Conservation (phyloP, 495 filamentous ascomycete species). For the Penicillium parvum region DNA sequence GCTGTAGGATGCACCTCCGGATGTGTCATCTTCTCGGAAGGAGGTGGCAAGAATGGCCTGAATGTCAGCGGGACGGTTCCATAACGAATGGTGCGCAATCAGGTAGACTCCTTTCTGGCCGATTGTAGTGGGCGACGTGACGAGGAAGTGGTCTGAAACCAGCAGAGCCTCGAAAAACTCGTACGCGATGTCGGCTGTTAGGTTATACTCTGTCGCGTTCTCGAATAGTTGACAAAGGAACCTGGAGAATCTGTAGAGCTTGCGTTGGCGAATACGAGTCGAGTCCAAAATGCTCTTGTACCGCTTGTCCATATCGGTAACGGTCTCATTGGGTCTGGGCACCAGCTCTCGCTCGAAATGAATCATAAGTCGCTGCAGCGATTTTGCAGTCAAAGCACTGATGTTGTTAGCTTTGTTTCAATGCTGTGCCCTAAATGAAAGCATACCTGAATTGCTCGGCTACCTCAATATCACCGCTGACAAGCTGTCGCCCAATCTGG, state of each 20-base stretch:
- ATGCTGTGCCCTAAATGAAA: not conserved
- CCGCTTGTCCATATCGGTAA: conserved; percentile 86
- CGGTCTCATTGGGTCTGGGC: conserved; percentile 72
- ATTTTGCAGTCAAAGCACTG: conserved; percentile 83
- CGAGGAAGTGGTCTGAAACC: conserved; percentile 78
- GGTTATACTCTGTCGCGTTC: conserved; percentile 89
- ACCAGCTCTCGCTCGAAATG: conserved; percentile 92
- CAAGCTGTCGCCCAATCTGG: conserved; percentile 79
- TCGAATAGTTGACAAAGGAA: conserved; percentile 90
- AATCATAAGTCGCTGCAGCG: conserved; percentile 76
- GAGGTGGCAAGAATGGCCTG: conserved; percentile 82
- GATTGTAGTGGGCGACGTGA: conserved; percentile 52
- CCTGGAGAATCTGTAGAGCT: conserved; percentile 77
- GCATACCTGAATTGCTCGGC: conserved; percentile 93
- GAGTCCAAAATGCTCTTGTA: conserved; percentile 95
- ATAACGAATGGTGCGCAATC: conserved; percentile 76
- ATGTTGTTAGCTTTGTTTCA: conserved; percentile 19
- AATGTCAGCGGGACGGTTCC: conserved; percentile 70
- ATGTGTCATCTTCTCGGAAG: conserved; percentile 68
- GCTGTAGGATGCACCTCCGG: conserved; percentile 61
- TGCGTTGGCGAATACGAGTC: conserved; percentile 89
- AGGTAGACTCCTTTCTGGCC: conserved; percentile 72
- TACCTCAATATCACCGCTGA: conserved; percentile 92
- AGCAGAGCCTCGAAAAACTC: conserved; percentile 79
- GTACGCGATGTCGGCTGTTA: conserved; percentile 59